These are phyloP conservation scores for Theobroma cacao DNA, from an alignment of 345 rosid species.

Conservation along the genomic window DNA sequence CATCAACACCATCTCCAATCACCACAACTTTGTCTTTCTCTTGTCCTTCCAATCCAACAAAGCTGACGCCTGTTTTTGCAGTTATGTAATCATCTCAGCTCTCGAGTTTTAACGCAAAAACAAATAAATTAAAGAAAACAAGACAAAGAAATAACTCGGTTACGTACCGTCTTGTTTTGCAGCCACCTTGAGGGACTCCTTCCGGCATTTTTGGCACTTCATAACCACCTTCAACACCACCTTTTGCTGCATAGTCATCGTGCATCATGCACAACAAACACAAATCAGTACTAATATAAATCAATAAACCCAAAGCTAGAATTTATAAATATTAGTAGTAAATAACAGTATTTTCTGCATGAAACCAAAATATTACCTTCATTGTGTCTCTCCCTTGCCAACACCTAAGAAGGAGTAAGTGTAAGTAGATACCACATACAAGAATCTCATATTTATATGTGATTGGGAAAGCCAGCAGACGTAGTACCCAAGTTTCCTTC, in stretches of 20 bases:
- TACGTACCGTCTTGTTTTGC: neutral
- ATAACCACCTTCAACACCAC: neutral
- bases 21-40: conserved; percentile 14
- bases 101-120: neutral
- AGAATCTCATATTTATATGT: neutral
- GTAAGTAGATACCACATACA: neutral
- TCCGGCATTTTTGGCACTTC: conserved; percentile 3
- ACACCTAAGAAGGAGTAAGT: neutral
- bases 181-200: neutral
- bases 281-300: neutral
- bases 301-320: neutral
- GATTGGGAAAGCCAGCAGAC: neutral
- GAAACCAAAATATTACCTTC: neutral
- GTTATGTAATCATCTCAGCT: neutral
- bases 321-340: neutral
- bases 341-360: neutral
- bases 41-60: conserved; percentile 1
- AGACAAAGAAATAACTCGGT: neutral
- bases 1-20: conserved; percentile 9
- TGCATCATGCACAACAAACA: neutral
- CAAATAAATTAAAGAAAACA: neutral
- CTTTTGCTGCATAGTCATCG: neutral
- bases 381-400: neutral
- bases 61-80: conserved; percentile 4
- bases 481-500: neutral